Evolutionary conservation across 2,329 filamentous ascomycete genomes (phyloP), one percentile per base, ranked within the genome.

Genomic region (Penicillium sp.): DNA sequence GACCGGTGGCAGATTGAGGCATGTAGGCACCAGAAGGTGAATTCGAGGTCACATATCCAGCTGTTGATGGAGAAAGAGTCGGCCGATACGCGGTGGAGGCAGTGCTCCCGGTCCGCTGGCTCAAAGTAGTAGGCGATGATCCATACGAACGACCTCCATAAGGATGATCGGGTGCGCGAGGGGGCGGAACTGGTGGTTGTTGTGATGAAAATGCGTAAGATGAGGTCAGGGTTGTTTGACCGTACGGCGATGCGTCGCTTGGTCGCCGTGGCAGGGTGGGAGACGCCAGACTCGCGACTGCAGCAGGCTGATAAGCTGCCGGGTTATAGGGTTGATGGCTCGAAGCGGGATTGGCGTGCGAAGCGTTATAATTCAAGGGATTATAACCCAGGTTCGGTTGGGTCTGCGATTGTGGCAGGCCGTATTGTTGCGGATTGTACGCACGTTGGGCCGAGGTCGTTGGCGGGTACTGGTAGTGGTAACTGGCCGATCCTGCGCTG

Each of bases 381-480:
- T 92, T 93, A 72, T 92, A 93, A 41, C 81, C 79, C 69, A 73
- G 71, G 66, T 69, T 67, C 24, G 71, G 73, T 47, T 76, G 74
- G 44, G 77, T 74, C 51, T 76, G 75, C 23, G 74, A 67, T 33
- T 74, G 69, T 12, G 75, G 71, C 26, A 78, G 70, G 42, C 74
- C 77, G 69, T 84, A 87, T 63, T 83, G 76, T 64, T 85, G 83
- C 13, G 85, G 85, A 59, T 87, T 86, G 71, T 87, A 87, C 41
- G 79, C 62, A 16, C 70, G 74, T 63, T 73, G 79, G 67, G 70
- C 74, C 65, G 72, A 79, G 70, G 66, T 71, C 62, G 61, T 45
- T 10, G 41, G 15, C 13, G 65, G 59, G 44, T 67, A 67, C 43
- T 66, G 65, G 63, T 83, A 81, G 57, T 79, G 78, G 65, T 80